Base-by-base conservation (phyloP, 2,329 filamentous ascomycete species). In the Xylariaceae sp. region DNA sequence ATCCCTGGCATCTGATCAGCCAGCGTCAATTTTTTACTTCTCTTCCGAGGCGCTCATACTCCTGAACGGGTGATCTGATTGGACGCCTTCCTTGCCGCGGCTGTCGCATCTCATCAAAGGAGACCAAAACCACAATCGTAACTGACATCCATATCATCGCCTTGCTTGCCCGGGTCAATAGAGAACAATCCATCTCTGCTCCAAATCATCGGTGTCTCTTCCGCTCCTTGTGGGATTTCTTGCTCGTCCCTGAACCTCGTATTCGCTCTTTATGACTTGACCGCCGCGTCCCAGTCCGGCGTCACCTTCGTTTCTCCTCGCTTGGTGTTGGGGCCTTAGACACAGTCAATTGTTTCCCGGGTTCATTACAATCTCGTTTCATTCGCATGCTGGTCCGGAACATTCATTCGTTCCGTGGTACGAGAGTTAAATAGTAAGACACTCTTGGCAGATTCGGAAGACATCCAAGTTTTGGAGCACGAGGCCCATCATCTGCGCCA, bases 301-400 rank as follows among this genome's bases (percentile, higher is more conserved):
- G 65, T 51, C 68, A 62, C 65, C 66, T 60, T 63, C 68, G 65
- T 66, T 65, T 64, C 61, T 61, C 66, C 59, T 61, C 60, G 60
- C 63, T 68, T 62, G 64, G 70, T 70, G 71, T 71, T 70, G 69
- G 74, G 72, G 72, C 72, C 70, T 72, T 75, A 74, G 70, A 72
- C 70, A 71, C 67, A 69, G 66, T 65, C 65, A 68, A 67, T 68
- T 69, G 62, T 66, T 65, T 69, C 69, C 65, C 65, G 69, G 71
- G 58, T 64, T 30, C 59, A 58, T 61, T 64, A 64, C 68, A 70
- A 67, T 69, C 74, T 75, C 68, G 67, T 65, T 72, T 69, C 67
- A 61, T 68, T 68, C 70, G 70, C 80, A n/a, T 83, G 80, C 81
- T 84, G 80, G 80, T 73, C 82, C 80, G 83, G 80, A 80, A 74